These are phyloP conservation scores for Starmera quercuum DNA, from an alignment of 805 yeast species.

Conservation along the genomic window DNA sequence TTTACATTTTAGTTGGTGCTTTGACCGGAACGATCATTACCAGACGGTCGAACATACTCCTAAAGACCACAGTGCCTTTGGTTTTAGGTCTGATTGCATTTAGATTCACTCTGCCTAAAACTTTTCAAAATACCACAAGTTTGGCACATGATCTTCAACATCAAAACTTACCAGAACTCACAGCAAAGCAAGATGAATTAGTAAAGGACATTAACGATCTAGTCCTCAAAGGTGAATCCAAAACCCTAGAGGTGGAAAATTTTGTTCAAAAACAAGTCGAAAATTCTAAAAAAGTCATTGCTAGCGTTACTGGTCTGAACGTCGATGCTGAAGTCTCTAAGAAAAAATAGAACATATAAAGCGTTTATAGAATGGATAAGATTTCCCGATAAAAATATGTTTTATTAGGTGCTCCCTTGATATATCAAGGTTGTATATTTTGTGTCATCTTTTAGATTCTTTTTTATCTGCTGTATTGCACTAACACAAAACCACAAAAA, in stretches of 20 bases:
- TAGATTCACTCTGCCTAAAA: constrained; percentile 62
- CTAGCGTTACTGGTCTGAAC: constrained; percentile 60
- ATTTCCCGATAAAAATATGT: too few species aligned
- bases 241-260: constrained; percentile 31
- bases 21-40: constrained; percentile 68
- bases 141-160: constrained; percentile 57
- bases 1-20: constrained; percentile 62
- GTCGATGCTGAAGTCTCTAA: constrained; percentile 55
- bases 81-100: constrained; percentile 58
- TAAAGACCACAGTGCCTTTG: constrained; percentile 51
- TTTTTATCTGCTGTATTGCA: too few species aligned
- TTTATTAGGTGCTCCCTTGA: too few species aligned
- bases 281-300: constrained; percentile 35
- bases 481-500: too few species aligned
- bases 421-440: too few species aligned
- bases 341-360: constrained; percentile 22
- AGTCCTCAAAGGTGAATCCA: constrained; percentile 34
- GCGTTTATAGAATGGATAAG: too few species aligned
- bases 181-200: constrained; percentile 49
- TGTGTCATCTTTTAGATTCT: too few species aligned
- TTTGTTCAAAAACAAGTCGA: constrained; percentile 28
- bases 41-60: constrained; percentile 52
- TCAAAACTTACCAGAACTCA: constrained; percentile 52
- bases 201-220: constrained; percentile 37
- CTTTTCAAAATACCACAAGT: constrained; percentile 52